phyloP scores from a whole-genome alignment of 768 basidiomycete species.

The Russula sp. region DNA sequence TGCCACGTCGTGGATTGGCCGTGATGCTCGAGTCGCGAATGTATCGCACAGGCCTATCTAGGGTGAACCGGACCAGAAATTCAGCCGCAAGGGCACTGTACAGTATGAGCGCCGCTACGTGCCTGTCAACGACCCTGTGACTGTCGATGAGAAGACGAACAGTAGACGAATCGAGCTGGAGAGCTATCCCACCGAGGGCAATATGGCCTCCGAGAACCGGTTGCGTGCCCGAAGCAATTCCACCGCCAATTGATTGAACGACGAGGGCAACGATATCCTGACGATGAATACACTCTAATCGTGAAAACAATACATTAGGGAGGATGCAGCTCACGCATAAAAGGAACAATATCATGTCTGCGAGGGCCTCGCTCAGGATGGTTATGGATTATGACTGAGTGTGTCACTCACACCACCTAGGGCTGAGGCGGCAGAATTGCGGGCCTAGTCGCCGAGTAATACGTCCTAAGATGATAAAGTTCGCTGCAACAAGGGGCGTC shows the following conservation, averaged over 20 bases:
- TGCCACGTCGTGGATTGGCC: neutral
- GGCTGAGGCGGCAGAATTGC: constrained; percentile 25
- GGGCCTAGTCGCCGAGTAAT: constrained; percentile 23
- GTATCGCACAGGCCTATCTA: neutral
- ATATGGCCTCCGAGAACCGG: neutral
- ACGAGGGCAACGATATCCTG: constrained; percentile 25
- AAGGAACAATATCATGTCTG: neutral
- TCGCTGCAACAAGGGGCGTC: constrained; percentile 22
- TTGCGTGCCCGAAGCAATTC: constrained; percentile 23
- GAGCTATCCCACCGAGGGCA: constrained; percentile 9
- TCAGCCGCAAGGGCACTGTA: neutral
- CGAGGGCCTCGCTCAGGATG: neutral
- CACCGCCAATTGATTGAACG: constrained; percentile 30
- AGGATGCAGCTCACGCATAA: neutral
- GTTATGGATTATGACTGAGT: neutral
- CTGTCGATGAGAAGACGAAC: neutral
- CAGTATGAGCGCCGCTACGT: too few species aligned
- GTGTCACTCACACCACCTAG: constrained; percentile 13
- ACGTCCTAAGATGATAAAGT: constrained; percentile 24
- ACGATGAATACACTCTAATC: neutral
- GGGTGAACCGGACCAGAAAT: constrained; percentile 9
- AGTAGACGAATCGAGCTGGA: constrained; percentile 14
- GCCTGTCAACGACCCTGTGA: neutral
- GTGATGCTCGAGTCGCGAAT: neutral
- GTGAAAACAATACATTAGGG: neutral